Conservation (phyloP, 305 asterid species). For the Plantago lanceolata region DNA sequence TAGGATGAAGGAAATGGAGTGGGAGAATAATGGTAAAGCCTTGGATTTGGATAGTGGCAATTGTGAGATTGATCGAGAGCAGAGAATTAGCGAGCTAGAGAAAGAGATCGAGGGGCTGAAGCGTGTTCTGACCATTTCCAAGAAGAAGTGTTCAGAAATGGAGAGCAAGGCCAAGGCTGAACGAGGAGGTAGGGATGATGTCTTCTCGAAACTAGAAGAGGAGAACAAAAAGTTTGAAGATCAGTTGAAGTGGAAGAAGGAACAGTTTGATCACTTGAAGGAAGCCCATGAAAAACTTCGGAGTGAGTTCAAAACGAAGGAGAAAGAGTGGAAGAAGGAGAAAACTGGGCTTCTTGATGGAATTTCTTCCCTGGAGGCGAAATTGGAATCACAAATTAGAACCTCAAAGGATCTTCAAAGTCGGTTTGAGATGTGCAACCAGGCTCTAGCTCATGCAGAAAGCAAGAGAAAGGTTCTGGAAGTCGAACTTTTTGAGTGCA, state of each 20-base stretch:
- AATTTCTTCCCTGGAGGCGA: constrained; percentile 50
- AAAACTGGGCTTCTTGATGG: constrained; percentile 49
- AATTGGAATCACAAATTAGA: constrained; percentile 68
- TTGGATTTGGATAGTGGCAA: constrained; percentile 60
- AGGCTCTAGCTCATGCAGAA: constrained; percentile 78
- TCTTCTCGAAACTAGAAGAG: constrained; percentile 49
- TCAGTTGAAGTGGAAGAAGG: constrained; percentile 87
- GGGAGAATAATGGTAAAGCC: constrained; percentile 59
- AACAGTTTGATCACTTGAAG: constrained; percentile 69
- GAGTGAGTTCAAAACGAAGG: constrained; percentile 42
- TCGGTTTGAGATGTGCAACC: constrained; percentile 68
- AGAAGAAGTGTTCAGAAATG: constrained; percentile 36
- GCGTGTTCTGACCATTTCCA: constrained; percentile 33
- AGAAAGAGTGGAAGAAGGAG: constrained; percentile 84
- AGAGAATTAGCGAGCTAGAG: constrained; percentile 39
- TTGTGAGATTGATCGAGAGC: constrained; percentile 43
- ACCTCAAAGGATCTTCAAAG: constrained; percentile 51
- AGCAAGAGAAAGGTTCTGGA: constrained; percentile 63
- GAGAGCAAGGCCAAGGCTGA: neutral
- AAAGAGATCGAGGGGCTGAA: constrained; percentile 58
- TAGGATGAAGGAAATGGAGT: constrained; percentile 57
- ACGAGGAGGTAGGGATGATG: constrained; percentile 41
- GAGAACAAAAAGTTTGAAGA: constrained; percentile 54
- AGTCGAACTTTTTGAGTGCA: constrained; percentile 59
- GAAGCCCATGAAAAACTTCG: constrained; percentile 74